phyloP scores from a whole-genome alignment of 129 eudicot genomes.

The Tagetes patula region DNA sequence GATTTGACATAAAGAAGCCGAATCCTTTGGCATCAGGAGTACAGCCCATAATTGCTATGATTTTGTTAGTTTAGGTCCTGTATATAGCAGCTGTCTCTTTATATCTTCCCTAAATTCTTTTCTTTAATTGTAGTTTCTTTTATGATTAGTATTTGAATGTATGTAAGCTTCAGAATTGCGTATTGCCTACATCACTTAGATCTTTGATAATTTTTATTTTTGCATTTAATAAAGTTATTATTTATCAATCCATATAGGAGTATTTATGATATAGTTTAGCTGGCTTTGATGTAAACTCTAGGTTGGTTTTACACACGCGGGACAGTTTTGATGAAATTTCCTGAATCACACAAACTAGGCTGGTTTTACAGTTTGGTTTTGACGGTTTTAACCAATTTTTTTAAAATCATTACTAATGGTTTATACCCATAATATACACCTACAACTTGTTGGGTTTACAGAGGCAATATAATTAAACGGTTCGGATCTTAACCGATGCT shows the following conservation, averaged over 20 bases:
- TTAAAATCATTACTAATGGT: too few relatives aligned
- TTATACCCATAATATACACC: too few relatives aligned
- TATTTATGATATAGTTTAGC: too few relatives aligned
- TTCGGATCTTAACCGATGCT: too few relatives aligned
- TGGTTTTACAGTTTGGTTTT: too few relatives aligned
- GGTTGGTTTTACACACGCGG: too few relatives aligned
- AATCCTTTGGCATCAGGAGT: constrained; percentile 25
- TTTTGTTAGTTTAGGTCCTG: constrained; percentile 42
- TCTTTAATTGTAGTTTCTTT: not conserved
- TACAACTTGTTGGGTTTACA: too few relatives aligned
- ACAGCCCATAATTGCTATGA: constrained; percentile 33
- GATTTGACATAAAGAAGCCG: not conserved
- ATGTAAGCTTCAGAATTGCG: not conserved
- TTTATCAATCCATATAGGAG: not conserved
- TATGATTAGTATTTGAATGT: constrained; percentile 13
- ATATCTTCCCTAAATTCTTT: constrained; percentile 1
- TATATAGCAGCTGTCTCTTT: constrained; percentile 30
- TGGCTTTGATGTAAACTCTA: too few relatives aligned
- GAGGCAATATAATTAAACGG: too few relatives aligned
- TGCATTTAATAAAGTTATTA: not conserved
- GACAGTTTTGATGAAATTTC: too few relatives aligned
- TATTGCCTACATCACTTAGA: not conserved
- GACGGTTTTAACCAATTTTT: too few relatives aligned
- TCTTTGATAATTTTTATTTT: not conserved
- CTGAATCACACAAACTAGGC: too few relatives aligned